Base-by-base conservation (phyloP, 129 eudicot genomes). In the Helianthus tuberosus region DNA sequence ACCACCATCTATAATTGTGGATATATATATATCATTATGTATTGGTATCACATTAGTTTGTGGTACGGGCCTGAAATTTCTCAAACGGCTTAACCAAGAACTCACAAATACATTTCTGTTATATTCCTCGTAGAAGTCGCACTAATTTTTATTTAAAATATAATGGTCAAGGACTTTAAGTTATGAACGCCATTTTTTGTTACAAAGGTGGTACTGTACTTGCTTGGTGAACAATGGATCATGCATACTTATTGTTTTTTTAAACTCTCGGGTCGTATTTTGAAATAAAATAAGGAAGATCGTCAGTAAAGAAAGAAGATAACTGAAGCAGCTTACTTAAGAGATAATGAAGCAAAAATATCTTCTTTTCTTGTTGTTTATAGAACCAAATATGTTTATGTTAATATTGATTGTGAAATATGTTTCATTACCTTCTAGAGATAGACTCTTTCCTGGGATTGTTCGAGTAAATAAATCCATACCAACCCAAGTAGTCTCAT, bases 11-110 rank as follows among this genome's bases (percentile, higher is more conserved):
- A 55, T 71, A 53, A 53, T 53, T n/a, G 10, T 54, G 29, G 29
- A 1, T 3, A 3, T 32, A 3, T 32, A 0, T 15, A 53, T 53
- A 5, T 11, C 20, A 36, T 23, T 12, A 38, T 41, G 23, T 43
- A 32, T 14, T 72, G 68, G 68, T 43, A 44, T 27, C 10, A 5
- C 44, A 55, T 43, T 72, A 57, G 27, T 72, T 58, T 71, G 49
- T 35, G 15, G 36, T 25, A 69, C 54, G 4, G 54, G 54, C 54
- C 54, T 14, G 54, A 14, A 15, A 14, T 5, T 50, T 17, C 14
- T 49, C 16, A 3, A 49, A 49, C 13, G 16, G n/a, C 16, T 49
- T 11, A 29, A 29, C 3, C 35, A 29, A 29, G 3, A 29, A 29
- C 35, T 29, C 2, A 29, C 35, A 3, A 29, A 29, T 29, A 29